Evolutionary conservation across 108 stramenopile species (phyloP).

Genomic region (Cyclotella sp.): DNA sequence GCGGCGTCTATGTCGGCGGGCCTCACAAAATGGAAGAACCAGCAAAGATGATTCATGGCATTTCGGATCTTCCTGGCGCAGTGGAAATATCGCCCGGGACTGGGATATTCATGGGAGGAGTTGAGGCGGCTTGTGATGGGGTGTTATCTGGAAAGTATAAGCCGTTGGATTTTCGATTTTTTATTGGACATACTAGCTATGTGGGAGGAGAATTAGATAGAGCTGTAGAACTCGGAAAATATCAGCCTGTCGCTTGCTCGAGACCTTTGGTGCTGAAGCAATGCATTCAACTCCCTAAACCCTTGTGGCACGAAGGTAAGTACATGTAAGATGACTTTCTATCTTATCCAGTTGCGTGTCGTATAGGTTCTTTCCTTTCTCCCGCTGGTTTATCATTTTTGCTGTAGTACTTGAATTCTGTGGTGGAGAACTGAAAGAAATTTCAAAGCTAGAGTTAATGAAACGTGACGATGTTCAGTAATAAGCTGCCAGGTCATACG

Average conservation of each 20-base stretch:
- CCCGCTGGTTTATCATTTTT: neutral
- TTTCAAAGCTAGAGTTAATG: constrained; percentile 70
- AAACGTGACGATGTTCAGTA: constrained; percentile 61
- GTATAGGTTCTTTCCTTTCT: neutral
- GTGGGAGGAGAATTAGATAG: constrained; percentile 57
- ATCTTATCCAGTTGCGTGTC: neutral
- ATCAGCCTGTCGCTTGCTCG: constrained; percentile 80
- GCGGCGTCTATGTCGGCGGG: constrained; percentile 83
- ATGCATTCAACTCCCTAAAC: constrained; percentile 85
- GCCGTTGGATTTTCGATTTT: constrained; percentile 86
- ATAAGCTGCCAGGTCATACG: too few relatives aligned
- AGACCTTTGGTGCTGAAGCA: constrained; percentile 84
- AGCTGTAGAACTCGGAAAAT: constrained; percentile 62
- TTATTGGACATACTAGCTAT: constrained; percentile 71
- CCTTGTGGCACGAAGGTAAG: constrained; percentile 86
- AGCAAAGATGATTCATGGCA: constrained; percentile 79
- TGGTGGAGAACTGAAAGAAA: constrained; percentile 71
- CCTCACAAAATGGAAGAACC: constrained; percentile 73
- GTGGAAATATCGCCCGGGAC: constrained; percentile 73
- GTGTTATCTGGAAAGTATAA: constrained; percentile 71
- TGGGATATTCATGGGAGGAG: constrained; percentile 74
- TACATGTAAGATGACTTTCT: neutral
- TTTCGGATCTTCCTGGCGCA: constrained; percentile 69
- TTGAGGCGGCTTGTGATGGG: constrained; percentile 79
- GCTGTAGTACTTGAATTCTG: constrained; percentile 72